phyloP scores from a whole-genome alignment of 495 filamentous ascomycete species.

The Xylaria grammica region DNA sequence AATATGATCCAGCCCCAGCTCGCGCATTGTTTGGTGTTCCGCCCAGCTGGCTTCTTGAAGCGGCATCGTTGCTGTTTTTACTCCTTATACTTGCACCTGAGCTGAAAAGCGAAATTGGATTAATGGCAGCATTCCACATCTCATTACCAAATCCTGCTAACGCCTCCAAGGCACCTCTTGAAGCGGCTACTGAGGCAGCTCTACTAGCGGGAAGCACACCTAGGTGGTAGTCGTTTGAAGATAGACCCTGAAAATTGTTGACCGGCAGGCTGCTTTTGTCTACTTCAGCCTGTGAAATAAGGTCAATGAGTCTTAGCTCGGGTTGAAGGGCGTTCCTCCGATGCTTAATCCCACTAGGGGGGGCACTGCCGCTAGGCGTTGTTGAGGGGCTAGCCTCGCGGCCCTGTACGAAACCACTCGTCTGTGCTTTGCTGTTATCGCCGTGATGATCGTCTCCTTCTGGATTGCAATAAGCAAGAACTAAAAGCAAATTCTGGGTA shows the following conservation, averaged over 20 bases:
- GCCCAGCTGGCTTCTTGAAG: slow-evolving; percentile 36
- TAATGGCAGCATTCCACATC: slow-evolving; percentile 81
- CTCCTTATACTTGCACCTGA: slow-evolving; percentile 85
- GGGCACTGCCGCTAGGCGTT: slow-evolving; percentile 55
- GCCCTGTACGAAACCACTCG: slow-evolving; percentile 17
- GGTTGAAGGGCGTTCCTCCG: slow-evolving; percentile 79
- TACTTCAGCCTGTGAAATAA: slow-evolving; percentile 76
- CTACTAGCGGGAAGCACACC: slow-evolving; percentile 78
- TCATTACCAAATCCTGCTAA: slow-evolving; percentile 61
- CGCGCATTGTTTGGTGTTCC: slow-evolving; percentile 36
- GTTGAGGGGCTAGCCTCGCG: slow-evolving; percentile 45
- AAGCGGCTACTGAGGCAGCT: slow-evolving; percentile 60
- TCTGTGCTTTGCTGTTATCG: slow-evolving; percentile 28
- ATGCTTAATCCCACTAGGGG: slow-evolving; percentile 64
- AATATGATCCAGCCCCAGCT: slow-evolving; percentile 19
- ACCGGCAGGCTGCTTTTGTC: slow-evolving; percentile 81
- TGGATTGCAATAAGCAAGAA: slow-evolving; percentile 84
- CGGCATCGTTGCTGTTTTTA: slow-evolving; percentile 62
- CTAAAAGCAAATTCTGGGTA: slow-evolving; percentile 85
- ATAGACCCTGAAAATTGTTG: slow-evolving; percentile 81
- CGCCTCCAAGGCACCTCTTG: slow-evolving; percentile 72
- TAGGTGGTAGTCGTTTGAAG: slow-evolving; percentile 92
- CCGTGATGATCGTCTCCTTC: slow-evolving; percentile 64
- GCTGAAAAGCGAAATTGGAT: slow-evolving; percentile 81
- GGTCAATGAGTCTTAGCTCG: slow-evolving; percentile 87